A percentile compares a stretch with the other conserved stretches of the same genome.
phyloP scores from a whole-genome alignment of 345 rosid genomes.

The Dipteronia sinensis region DNA sequence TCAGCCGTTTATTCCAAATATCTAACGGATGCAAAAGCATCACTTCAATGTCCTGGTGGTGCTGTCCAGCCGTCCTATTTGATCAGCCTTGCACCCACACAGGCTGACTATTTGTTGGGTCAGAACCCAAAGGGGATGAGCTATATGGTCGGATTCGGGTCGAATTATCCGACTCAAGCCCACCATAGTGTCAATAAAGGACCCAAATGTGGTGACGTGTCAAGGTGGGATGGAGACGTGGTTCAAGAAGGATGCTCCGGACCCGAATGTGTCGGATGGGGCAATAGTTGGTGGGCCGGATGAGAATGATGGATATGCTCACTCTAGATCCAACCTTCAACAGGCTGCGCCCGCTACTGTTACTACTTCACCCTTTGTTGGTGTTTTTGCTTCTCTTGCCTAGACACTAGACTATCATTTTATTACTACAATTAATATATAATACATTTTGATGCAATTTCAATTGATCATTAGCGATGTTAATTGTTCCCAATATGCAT shows the following conservation, averaged over 20 bases:
- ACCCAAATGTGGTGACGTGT: conserved; percentile 31
- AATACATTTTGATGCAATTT: too few relatives aligned
- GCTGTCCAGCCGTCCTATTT: conserved; percentile 32
- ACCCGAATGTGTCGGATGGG: conserved; percentile 63
- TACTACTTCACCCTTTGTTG: conserved; percentile 59
- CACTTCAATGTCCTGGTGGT: conserved; percentile 42
- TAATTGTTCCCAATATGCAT: too few relatives aligned
- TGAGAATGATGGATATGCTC: conserved; percentile 49
- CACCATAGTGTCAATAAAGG: conserved; percentile 51
- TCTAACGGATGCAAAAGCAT: conserved; percentile 28
- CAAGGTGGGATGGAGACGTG: conserved; percentile 45
- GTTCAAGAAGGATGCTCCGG: conserved; percentile 38
- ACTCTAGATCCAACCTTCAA: conserved; percentile 48
- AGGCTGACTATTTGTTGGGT: conserved; percentile 57
- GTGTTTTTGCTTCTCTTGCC: conserved; percentile 14
- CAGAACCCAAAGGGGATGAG: conserved; percentile 50
- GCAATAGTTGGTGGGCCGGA: conserved; percentile 82
- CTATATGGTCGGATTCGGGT: conserved; percentile 60
- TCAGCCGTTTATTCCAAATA: conserved; percentile 35
- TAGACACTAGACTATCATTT: too few relatives aligned
- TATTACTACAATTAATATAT: too few relatives aligned
- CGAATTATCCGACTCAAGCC: conserved; percentile 39
- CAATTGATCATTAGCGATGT: too few relatives aligned
- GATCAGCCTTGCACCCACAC: conserved; percentile 38
- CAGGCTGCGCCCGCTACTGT: conserved; percentile 51